Evolutionary conservation across 1,139 yeast species (phyloP).

Genomic region (Yamadazyma blattariae): DNA sequence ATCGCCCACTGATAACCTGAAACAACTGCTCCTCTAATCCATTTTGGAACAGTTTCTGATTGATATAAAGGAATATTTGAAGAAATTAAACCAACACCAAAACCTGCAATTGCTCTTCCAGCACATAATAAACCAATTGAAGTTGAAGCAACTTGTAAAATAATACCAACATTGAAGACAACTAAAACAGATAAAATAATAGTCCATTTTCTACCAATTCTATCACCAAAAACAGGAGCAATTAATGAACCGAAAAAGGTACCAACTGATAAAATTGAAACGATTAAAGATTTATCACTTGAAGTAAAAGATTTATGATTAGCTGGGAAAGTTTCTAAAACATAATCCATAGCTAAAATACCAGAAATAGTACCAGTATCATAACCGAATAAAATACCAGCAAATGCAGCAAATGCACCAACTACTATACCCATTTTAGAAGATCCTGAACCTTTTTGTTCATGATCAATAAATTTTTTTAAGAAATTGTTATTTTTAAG

Average conservation of each 20-base stretch:
- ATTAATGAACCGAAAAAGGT: conserved; percentile 63
- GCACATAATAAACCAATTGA: conserved; percentile 31
- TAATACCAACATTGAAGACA: conserved; percentile 57
- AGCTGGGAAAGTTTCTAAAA: conserved; percentile 45
- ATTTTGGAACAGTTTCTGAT: conserved; percentile 65
- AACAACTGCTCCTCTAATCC: conserved; percentile 66
- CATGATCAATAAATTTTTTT: conserved; percentile 30
- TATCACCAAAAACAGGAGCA: conserved; percentile 55
- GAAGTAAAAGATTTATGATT: conserved; percentile 33
- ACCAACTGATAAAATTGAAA: conserved; percentile 67
- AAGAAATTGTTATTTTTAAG: conserved; percentile 29
- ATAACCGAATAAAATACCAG: conserved; percentile 69
- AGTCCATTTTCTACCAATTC: conserved; percentile 50
- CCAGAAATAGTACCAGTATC: conserved; percentile 81
- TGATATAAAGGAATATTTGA: conserved; percentile 64
- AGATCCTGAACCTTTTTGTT: conserved; percentile 46
- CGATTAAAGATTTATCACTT: conserved; percentile 58
- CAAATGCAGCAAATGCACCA: conserved; percentile 54
- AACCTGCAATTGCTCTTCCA: conserved; percentile 64
- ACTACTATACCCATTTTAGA: conserved; percentile 43
- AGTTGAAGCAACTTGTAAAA: conserved; percentile 55
- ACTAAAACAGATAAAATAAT: conserved; percentile 48
- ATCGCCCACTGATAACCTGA: conserved; percentile 66
- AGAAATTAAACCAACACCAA: conserved; percentile 64
- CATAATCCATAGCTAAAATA: conserved; percentile 67